Evolutionary conservation across 1,284 basidiomycete species (phyloP), one percentile per base, ranked within the genome.

Genomic region (Heterobasidion annosum): DNA sequence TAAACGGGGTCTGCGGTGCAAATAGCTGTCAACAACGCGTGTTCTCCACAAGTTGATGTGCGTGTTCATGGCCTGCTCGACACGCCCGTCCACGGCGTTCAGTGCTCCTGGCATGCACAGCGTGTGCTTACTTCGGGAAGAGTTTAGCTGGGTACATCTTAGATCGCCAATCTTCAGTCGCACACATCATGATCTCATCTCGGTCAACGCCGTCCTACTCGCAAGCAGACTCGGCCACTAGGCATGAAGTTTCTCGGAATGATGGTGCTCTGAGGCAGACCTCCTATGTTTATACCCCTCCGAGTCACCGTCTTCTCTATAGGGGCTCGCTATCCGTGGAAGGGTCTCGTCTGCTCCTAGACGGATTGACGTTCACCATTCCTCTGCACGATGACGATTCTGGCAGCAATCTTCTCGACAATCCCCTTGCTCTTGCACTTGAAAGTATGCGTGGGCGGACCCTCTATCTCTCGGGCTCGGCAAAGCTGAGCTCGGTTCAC

Each of bases 391-490:
- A 77, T 54, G 71, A 72, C 0, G 67, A 54, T 19, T 48, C 64
- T 2, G 46, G 62, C 18, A 40, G 56, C 10, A 59, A 67, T 16
- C 68, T 90, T 7, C 72, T 91, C 25, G 71, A 83, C 52, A 87
- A 85, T 56, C 82, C 83, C 0, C 71, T 90, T 9, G 83, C 87
- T 1, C 67, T 91, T 32, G 83, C 85, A 0, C 63, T 90, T 52
- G 88, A 91, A 68, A 88, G 80, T 66, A 87, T 91, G 85, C 83
- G 85, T 47, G 85, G 87, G n/a, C 69, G 85, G 40, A 77, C 75
- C 34, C 68, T 91, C 19, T 73, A 78, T 37, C 76, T 87, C 56
- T 69, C 81, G 51, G 83, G 81, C 1, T 73, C 73, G 1, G 73
- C 79, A 25, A 71, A 70, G 37, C 63, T 87, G 47, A 64, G 70